phyloP scores from a whole-genome alignment of 31 red algal genomes.

The Endocladia muricata region DNA sequence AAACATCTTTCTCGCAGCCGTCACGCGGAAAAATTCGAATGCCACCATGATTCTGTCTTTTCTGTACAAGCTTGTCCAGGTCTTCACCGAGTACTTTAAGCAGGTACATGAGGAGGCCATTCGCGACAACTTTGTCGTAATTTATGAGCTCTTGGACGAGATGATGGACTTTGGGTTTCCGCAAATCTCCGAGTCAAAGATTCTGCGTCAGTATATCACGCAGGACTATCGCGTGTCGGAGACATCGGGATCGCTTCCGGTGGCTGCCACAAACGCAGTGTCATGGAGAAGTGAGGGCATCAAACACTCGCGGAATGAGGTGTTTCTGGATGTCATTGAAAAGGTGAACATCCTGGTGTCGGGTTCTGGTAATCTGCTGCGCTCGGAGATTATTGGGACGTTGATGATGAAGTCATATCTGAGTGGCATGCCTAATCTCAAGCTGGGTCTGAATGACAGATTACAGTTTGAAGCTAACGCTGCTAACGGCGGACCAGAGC shows the following conservation, averaged over 20 bases:
- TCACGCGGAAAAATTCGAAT: conserved; percentile 76
- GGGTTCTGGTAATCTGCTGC: conserved; percentile 76
- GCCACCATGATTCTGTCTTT: conserved; percentile 88
- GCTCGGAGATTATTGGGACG: conserved; percentile 85
- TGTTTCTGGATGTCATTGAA: conserved; percentile 99
- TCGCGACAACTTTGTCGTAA: conserved; percentile 97
- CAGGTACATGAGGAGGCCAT: conserved; percentile 96
- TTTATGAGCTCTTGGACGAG: conserved; percentile 99
- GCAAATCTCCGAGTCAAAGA: conserved; percentile 90
- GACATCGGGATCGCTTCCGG: conserved; percentile 43
- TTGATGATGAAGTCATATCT: conserved; percentile 94
- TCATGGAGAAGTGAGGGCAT: conserved; percentile 97
- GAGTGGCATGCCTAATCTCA: conserved; percentile 95
- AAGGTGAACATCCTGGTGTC: conserved; percentile 93
- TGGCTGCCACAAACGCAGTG: conserved; percentile 92
- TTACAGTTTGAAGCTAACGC: conserved; percentile 88
- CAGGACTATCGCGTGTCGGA: conserved; percentile 70
- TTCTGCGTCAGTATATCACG: conserved; percentile 86
- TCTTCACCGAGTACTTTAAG: conserved; percentile 90
- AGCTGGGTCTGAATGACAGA: conserved; percentile 96
- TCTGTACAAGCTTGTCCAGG: conserved; percentile 82
- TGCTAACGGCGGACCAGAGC: conserved; percentile 17
- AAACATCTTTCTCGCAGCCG: conserved; percentile 90
- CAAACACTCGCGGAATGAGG: conserved; percentile 91
- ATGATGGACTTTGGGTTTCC: conserved; percentile 99